phyloP scores from a whole-genome alignment of 2,329 filamentous ascomycete species.

The Sarocladium strictum region DNA sequence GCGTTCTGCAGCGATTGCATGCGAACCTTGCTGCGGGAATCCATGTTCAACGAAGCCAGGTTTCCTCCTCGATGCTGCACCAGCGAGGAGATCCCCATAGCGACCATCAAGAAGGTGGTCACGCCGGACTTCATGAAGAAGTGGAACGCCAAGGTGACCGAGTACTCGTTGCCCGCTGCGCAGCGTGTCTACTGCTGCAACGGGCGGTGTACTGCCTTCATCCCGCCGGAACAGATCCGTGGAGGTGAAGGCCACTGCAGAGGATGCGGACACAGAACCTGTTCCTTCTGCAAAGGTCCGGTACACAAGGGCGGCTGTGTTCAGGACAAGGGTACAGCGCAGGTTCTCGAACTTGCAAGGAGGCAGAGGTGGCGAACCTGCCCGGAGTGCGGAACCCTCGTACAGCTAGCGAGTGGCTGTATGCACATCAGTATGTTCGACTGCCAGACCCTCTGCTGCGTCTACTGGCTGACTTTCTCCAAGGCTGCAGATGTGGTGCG shows the following conservation, averaged over 20 bases:
- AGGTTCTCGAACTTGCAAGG: conserved; percentile 33
- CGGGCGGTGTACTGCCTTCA: neutral
- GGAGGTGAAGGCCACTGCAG: conserved; percentile 33
- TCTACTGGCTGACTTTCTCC: neutral
- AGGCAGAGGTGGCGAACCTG: conserved; percentile 47
- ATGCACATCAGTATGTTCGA: conserved; percentile 46
- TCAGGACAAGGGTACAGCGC: conserved; percentile 31
- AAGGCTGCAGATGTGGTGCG: neutral
- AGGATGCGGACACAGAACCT: conserved; percentile 38
- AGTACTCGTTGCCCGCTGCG: conserved; percentile 33
- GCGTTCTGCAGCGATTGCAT: conserved; percentile 48
- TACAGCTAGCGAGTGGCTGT: conserved; percentile 45
- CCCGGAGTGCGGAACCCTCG: conserved; percentile 33
- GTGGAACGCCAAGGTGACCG: conserved; percentile 40
- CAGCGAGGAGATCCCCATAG: conserved; percentile 31
- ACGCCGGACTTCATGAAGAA: conserved; percentile 8
- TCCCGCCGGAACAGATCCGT: conserved; percentile 17
- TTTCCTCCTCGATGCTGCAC: conserved; percentile 54
- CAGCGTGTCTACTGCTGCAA: conserved; percentile 46
- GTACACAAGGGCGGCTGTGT: conserved; percentile 43
- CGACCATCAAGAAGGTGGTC: conserved; percentile 28
- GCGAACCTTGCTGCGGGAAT: conserved; percentile 32
- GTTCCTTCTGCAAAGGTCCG: conserved; percentile 41
- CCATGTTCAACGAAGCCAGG: conserved; percentile 41
- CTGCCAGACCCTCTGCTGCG: neutral